phyloP scores from a whole-genome alignment of 768 basidiomycete genomes.

The Pleurotus djamor region DNA sequence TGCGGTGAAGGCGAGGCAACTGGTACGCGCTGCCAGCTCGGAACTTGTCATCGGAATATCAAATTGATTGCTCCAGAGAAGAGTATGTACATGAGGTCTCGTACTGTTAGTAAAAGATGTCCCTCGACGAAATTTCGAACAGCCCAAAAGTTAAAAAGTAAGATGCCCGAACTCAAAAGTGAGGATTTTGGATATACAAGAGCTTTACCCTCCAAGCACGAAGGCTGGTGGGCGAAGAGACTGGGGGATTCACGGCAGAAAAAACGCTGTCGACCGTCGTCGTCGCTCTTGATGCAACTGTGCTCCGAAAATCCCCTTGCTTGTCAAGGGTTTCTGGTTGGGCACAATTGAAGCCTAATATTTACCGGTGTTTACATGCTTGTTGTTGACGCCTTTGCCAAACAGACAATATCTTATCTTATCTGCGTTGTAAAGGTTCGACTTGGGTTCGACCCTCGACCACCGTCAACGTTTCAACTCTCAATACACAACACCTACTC shows the following conservation, averaged over 20 bases:
- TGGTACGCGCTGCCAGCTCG: constrained; percentile 12
- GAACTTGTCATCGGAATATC: neutral
- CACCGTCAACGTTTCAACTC: no score
- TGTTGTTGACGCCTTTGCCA: no score
- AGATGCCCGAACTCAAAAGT: constrained; percentile 77
- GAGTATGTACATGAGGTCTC: neutral
- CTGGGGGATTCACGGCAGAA: constrained; percentile 44
- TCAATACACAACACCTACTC: no score
- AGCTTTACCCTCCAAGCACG: constrained; percentile 39
- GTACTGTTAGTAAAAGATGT: constrained; percentile 38
- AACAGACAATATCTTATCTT: no score
- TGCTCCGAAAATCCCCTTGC: no score
- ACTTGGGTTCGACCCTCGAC: no score
- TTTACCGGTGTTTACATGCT: no score
- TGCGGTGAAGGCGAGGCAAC: constrained; percentile 15
- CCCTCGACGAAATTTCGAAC: constrained; percentile 82
- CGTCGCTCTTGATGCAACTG: constrained; percentile 58
- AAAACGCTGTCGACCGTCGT: constrained; percentile 62
- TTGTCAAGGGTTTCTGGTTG: no score
- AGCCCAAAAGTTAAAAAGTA: constrained; percentile 37
- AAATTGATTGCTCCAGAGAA: neutral
- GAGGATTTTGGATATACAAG: constrained; percentile 66
- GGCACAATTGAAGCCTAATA: no score
- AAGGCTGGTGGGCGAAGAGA: constrained; percentile 59
- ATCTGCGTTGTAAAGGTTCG: no score